Conservation (phyloP, 371 early-diverging fungal genomes). For the Haplosporangium sp. region DNA sequence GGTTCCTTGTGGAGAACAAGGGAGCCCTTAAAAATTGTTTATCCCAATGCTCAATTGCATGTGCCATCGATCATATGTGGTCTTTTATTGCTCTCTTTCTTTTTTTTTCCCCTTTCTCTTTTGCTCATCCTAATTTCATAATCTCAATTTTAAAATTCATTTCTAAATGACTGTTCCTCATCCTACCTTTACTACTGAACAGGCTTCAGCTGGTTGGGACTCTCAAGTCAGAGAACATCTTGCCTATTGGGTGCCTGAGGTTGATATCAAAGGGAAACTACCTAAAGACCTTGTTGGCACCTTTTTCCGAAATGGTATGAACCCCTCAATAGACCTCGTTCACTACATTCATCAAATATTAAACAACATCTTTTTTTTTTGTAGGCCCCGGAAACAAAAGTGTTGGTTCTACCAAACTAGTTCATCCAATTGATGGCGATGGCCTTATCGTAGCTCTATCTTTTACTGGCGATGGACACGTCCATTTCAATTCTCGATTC, state of each 20-base stretch:
- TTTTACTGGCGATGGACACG: slow-evolving; percentile 43
- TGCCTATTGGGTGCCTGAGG: slow-evolving; percentile 51
- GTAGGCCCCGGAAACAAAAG: slow-evolving; percentile 51
- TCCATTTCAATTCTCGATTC: slow-evolving; percentile 55
- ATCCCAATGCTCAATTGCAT: too few species aligned
- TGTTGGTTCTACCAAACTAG: slow-evolving; percentile 32
- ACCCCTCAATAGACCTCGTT: too few species aligned
- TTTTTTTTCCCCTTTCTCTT: background rate
- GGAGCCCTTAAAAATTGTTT: too few species aligned
- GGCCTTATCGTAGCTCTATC: slow-evolving; percentile 47
- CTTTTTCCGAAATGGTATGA: slow-evolving; percentile 54
- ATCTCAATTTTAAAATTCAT: background rate
- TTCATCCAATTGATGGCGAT: slow-evolving; percentile 52
- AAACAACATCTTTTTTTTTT: too few species aligned
- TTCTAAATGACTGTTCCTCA: slow-evolving; percentile 1
- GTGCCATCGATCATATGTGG: too few species aligned
- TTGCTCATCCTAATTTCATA: background rate
- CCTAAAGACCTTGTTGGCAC: slow-evolving; percentile 53
- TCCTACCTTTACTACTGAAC: slow-evolving; percentile 22
- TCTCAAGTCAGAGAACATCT: slow-evolving; percentile 42
- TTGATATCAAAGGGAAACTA: slow-evolving; percentile 46
- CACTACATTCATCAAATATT: too few species aligned
- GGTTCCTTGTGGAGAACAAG: too few species aligned
- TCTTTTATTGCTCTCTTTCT: background rate
- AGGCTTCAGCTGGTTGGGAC: slow-evolving; percentile 46